These are phyloP conservation scores for Hypoxylon rubiginosum DNA, from an alignment of 2,329 filamentous ascomycete genomes.

Conservation along the genomic window DNA sequence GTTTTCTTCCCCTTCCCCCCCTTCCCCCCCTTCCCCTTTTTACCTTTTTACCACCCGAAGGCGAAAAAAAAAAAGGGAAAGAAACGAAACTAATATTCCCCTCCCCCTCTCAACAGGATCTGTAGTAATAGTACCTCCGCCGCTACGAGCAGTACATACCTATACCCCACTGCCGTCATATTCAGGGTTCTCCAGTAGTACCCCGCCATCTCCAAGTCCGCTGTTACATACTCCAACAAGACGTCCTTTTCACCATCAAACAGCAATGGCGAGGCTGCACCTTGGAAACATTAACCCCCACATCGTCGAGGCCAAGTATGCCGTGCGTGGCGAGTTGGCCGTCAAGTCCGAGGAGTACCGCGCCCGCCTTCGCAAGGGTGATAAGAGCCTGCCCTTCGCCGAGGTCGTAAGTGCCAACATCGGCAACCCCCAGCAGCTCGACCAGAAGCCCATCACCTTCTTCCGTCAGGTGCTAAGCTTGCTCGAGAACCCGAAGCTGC, in stretches of 20 bases:
- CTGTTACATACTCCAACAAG: constrained; percentile 27
- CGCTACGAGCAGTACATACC: constrained; percentile 13
- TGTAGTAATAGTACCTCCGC: constrained; percentile 26
- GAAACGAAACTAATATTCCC: neutral
- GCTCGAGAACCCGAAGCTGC: constrained; percentile 87
- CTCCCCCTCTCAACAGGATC: constrained; percentile 26
- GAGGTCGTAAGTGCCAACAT: constrained; percentile 98
- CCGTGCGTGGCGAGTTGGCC: constrained; percentile 94
- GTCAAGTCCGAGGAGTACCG: constrained; percentile 94
- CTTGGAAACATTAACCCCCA: constrained; percentile 93
- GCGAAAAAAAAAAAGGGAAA: too few species aligned
- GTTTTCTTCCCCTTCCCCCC: too few species aligned
- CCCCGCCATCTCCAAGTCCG: constrained; percentile 39
- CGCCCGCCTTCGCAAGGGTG: constrained; percentile 74
- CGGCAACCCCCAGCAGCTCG: constrained; percentile 97
- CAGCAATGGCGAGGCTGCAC: constrained; percentile 66
- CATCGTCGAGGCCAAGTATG: constrained; percentile 90
- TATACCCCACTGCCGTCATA: constrained; percentile 31
- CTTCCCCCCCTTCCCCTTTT: too few species aligned
- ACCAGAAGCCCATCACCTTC: constrained; percentile 99
- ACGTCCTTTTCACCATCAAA: constrained; percentile 40
- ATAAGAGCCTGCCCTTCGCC: constrained; percentile 79
- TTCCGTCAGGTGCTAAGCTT: constrained; percentile 97
- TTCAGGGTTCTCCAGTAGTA: constrained; percentile 38
- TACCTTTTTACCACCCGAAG: too few species aligned